Conservation (phyloP, 2,329 filamentous ascomycete species). For the Didymella keratinophila region DNA sequence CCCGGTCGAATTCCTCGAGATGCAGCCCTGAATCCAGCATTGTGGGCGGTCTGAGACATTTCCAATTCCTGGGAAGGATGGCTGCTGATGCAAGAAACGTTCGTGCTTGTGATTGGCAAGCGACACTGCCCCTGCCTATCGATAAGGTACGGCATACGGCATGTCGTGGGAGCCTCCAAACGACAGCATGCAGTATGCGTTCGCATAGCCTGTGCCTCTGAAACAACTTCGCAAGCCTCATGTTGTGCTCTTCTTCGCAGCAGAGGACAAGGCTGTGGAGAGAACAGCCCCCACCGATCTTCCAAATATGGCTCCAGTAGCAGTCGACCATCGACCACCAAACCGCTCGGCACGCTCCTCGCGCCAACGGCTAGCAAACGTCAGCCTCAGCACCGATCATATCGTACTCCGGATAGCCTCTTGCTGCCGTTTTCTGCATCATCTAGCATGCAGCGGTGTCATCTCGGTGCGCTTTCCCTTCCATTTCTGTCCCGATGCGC, state of each 20-base stretch:
- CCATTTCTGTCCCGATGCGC: neutral
- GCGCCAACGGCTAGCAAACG: neutral
- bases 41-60: constrained; percentile 19
- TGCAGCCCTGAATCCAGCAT: constrained; percentile 17
- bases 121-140: constrained; percentile 7
- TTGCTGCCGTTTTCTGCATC: constrained; percentile 2
- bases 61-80: constrained; percentile 17
- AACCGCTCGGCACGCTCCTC: neutral
- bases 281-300: neutral
- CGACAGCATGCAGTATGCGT: constrained; percentile 6
- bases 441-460: constrained; percentile 2
- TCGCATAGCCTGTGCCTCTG: constrained; percentile 4
- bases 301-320: neutral
- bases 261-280: neutral
- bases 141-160: constrained; percentile 8
- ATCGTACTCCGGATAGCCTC: neutral
- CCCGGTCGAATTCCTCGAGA: neutral
- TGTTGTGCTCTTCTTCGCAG: neutral
- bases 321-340: neutral
- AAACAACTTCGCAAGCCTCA: neutral
- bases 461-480: neutral
- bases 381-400: constrained; percentile 14
- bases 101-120: constrained; percentile 11
- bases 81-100: constrained; percentile 18
- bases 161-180: constrained; percentile 2